A percentile compares a stretch with the other conserved stretches of the same genome.
Evolutionary conservation across 2,329 filamentous ascomycete species (phyloP).

Genomic region (Pleomassaria siparia): DNA sequence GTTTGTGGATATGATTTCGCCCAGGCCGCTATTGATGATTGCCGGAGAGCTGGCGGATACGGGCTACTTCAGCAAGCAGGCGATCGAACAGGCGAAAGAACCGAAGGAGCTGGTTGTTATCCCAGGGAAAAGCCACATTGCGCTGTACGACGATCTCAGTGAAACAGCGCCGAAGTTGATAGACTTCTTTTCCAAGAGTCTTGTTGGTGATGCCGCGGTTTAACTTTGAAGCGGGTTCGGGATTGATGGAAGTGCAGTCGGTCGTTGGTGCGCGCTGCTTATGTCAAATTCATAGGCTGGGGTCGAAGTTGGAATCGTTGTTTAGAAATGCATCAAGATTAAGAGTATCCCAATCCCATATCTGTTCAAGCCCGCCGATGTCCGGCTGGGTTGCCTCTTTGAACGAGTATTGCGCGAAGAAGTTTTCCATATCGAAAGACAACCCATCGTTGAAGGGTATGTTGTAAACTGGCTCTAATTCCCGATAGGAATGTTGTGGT

Average conservation of each 20-base stretch:
- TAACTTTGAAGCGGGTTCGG: neutral
- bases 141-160: conserved; percentile 21
- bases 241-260: too few relatives aligned
- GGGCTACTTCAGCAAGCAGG: conserved; percentile 20
- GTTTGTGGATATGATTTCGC: conserved; percentile 22
- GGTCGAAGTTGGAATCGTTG: neutral
- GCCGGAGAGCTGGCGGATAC: conserved; percentile 21
- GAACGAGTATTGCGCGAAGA: conserved; percentile 31
- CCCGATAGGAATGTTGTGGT: neutral
- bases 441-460: conserved; percentile 18
- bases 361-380: conserved; percentile 35
- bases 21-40: conserved; percentile 28
- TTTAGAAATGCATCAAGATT: conserved; percentile 23
- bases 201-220: neutral
- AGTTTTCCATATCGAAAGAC: conserved; percentile 32
- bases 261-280: too few relatives aligned
- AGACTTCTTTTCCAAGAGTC: neutral
- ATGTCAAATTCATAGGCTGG: neutral
- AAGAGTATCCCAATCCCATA: conserved; percentile 35
- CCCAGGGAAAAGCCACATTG: conserved; percentile 20
- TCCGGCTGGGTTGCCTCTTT: conserved; percentile 17
- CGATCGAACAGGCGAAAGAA: conserved; percentile 19
- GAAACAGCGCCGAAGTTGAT: neutral
- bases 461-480: conserved; percentile 5
- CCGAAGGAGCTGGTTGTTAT: conserved; percentile 27